A percentile compares a stretch with the other conserved stretches of the same genome.
phyloP scores from a whole-genome alignment of 768 basidiomycete genomes.

The Trametes maxima region DNA sequence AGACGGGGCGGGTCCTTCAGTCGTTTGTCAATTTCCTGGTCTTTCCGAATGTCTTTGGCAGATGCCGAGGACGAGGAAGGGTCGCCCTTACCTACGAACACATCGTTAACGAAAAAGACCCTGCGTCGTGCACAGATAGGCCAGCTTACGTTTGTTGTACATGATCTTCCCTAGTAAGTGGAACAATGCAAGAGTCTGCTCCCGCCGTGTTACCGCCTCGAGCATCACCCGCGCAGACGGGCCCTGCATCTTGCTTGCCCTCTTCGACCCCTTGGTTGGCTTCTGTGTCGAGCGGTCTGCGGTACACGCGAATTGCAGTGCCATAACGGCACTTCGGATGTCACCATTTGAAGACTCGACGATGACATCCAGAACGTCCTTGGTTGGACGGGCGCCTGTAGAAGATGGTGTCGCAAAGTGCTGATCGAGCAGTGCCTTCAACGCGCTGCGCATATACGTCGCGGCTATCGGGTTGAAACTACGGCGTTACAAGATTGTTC shows the following conservation, averaged over 20 bases:
- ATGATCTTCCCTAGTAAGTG: slow-evolving; percentile 92
- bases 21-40: slow-evolving; percentile 56
- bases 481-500: neutral
- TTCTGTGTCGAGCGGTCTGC: slow-evolving; percentile 33
- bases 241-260: slow-evolving; percentile 32
- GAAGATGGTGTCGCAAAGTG: slow-evolving; percentile 45
- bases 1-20: slow-evolving; percentile 58
- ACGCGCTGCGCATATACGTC: slow-evolving; percentile 79
- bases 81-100: slow-evolving; percentile 70
- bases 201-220: slow-evolving; percentile 77
- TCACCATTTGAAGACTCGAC: slow-evolving; percentile 86
- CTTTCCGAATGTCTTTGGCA: slow-evolving; percentile 63
- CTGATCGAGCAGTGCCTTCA: slow-evolving; percentile 57
- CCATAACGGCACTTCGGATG: slow-evolving; percentile 91
- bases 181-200: slow-evolving; percentile 86
- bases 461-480: slow-evolving; percentile 87
- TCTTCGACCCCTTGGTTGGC: slow-evolving; percentile 27
- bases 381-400: slow-evolving; percentile 47
- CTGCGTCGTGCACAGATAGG: too few relatives aligned
- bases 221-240: slow-evolving; percentile 44
- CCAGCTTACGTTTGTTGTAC: slow-evolving; percentile 86
- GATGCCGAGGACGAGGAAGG: slow-evolving; percentile 55
- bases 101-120: slow-evolving; percentile 2
- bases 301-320: slow-evolving; percentile 82
- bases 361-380: slow-evolving; percentile 73